Percentiles rank a stretch among this genome's conserved stretches.
Conservation (phyloP, 1,284 basidiomycete species). For the Leccinum fuscescens region DNA sequence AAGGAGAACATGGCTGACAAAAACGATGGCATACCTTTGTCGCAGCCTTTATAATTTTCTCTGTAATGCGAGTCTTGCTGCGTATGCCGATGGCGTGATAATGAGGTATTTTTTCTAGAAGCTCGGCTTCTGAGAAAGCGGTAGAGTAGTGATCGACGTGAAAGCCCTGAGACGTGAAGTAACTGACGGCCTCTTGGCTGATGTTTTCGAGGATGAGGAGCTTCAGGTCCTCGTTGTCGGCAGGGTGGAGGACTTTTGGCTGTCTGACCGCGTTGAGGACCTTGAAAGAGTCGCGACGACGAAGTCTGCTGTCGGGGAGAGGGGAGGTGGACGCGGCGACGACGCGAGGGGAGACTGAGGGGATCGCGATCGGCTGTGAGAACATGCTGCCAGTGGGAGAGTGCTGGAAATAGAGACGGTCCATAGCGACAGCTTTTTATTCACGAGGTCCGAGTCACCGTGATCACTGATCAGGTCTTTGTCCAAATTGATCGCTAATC, state of each 20-base stretch:
- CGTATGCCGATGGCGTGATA: slow-evolving; percentile 98
- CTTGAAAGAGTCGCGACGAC: slow-evolving; percentile 30
- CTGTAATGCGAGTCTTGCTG: slow-evolving; percentile 95
- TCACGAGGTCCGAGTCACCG: neutral
- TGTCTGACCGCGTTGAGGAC: slow-evolving; percentile 41
- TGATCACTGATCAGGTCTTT: neutral
- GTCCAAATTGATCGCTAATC: neutral
- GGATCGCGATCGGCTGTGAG: slow-evolving; percentile 42
- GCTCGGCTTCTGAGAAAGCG: slow-evolving; percentile 90
- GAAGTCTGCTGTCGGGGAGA: slow-evolving; percentile 45
- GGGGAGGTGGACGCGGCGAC: slow-evolving; percentile 53
- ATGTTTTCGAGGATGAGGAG: slow-evolving; percentile 95
- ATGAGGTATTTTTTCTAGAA: slow-evolving; percentile 79
- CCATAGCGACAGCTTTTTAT: slow-evolving; percentile 18
- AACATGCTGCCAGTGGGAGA: slow-evolving; percentile 19
- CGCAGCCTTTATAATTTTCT: slow-evolving; percentile 84
- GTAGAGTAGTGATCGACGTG: slow-evolving; percentile 90
- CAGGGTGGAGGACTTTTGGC: slow-evolving; percentile 71
- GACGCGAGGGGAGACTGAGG: slow-evolving; percentile 32
- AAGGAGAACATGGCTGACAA: neutral
- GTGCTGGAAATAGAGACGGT: slow-evolving; percentile 10
- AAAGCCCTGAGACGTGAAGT: slow-evolving; percentile 85
- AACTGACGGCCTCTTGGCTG: slow-evolving; percentile 83
- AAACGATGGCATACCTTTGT: slow-evolving; percentile 55
- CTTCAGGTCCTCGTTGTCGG: slow-evolving; percentile 72